A percentile compares a stretch with the other conserved stretches of the same genome.
Evolutionary conservation across 2,329 filamentous ascomycete genomes (phyloP).

Genomic region (Tricladium varicosporioides): DNA sequence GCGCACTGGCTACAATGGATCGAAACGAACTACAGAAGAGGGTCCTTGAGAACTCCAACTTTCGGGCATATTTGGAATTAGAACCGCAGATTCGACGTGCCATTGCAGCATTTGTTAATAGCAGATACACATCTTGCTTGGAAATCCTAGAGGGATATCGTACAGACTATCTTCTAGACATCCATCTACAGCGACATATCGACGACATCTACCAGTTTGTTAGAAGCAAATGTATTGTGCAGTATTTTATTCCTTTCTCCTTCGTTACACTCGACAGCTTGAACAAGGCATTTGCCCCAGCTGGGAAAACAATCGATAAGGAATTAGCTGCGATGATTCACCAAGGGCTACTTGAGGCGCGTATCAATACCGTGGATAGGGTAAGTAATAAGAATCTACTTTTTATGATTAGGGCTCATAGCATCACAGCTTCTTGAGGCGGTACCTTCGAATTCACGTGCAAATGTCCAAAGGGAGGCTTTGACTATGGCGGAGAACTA

Average conservation of each 20-base stretch:
- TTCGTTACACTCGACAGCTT: slow-evolving; percentile 79
- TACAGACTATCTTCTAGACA: slow-evolving; percentile 84
- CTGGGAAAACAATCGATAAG: slow-evolving; percentile 61
- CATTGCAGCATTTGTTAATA: slow-evolving; percentile 83
- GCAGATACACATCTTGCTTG: slow-evolving; percentile 83
- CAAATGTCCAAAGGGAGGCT: slow-evolving; percentile 67
- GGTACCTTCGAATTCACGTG: slow-evolving; percentile 63
- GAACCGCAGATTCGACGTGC: slow-evolving; percentile 94
- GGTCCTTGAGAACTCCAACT: slow-evolving; percentile 77
- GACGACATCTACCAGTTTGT: slow-evolving; percentile 69
- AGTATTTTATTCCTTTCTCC: slow-evolving; percentile 90
- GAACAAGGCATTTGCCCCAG: slow-evolving; percentile 69
- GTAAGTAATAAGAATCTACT: slow-evolving; percentile 39
- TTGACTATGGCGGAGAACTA: slow-evolving; percentile 69
- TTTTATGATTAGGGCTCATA: slow-evolving; percentile 13
- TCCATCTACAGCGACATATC: slow-evolving; percentile 78
- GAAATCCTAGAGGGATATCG: slow-evolving; percentile 78
- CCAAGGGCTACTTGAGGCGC: slow-evolving; percentile 66
- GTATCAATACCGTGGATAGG: slow-evolving; percentile 80
- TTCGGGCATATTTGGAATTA: slow-evolving; percentile 85
- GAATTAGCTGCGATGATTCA: slow-evolving; percentile 82
- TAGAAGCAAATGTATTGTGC: slow-evolving; percentile 86
- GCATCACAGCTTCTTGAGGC: slow-evolving; percentile 65
- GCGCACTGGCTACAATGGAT: slow-evolving; percentile 87
- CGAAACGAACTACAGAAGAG: slow-evolving; percentile 69